A percentile compares a stretch with the other conserved stretches of the same genome.
phyloP scores from a whole-genome alignment of 306 rosid genomes.

The Acacia confusa region DNA sequence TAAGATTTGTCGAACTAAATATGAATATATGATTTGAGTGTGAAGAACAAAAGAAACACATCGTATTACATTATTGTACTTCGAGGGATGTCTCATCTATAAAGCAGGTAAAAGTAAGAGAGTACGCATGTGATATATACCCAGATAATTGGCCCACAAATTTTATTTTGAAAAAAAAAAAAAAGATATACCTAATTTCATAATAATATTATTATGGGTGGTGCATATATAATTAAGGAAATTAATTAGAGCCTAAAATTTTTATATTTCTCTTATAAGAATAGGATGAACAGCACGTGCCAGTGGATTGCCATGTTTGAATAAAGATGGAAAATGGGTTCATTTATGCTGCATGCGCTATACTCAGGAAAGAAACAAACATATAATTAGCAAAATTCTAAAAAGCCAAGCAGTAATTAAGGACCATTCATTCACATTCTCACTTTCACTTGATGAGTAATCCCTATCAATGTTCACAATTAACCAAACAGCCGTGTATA shows the following conservation, averaged over 20 bases:
- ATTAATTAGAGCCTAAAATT: not conserved
- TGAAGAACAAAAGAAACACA: not conserved
- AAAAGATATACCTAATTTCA: too few relatives aligned
- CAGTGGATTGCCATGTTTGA: not conserved
- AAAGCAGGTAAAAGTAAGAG: not conserved
- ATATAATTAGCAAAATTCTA: not conserved
- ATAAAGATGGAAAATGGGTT: not conserved
- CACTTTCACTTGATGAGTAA: not conserved
- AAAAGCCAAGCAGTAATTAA: not conserved
- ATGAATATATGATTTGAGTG: not conserved
- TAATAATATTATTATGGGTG: not conserved
- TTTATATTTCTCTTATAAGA: not conserved
- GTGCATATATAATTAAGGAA: not conserved
- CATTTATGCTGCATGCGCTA: not conserved
- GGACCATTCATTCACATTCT: not conserved
- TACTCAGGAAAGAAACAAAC: not conserved
- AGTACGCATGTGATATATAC: not conserved
- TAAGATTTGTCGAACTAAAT: not conserved
- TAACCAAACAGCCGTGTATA: not conserved
- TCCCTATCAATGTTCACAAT: not conserved
- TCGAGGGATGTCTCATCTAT: not conserved
- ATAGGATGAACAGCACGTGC: not conserved
- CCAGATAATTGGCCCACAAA: not conserved
- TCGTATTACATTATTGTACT: conserved; percentile 15
- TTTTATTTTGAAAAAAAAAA: too few relatives aligned